These are phyloP conservation scores for Fusarium sp. DNA, from an alignment of 2,329 filamentous ascomycete species.

Conservation along the genomic window DNA sequence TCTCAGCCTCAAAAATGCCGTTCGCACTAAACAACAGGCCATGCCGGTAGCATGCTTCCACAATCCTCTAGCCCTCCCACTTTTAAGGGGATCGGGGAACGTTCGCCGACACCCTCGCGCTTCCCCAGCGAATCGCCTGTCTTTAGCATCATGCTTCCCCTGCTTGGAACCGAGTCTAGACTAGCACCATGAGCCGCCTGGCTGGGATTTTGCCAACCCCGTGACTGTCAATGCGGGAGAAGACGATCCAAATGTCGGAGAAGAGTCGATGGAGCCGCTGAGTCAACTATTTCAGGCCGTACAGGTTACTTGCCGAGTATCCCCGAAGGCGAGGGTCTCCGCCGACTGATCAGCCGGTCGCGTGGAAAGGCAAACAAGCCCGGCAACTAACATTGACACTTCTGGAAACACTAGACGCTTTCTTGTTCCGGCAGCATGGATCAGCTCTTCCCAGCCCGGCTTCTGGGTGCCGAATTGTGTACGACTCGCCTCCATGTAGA, in stretches of 20 bases:
- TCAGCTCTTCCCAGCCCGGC: neutral
- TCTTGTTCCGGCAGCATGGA: neutral
- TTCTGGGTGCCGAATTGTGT: neutral
- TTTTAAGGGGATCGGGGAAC: neutral
- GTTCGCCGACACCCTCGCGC: neutral
- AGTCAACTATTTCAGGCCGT: neutral
- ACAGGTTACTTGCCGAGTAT: neutral
- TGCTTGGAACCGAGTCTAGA: neutral
- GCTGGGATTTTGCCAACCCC: conserved; percentile 1
- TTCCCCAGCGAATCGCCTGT: neutral
- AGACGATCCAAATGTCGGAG: neutral
- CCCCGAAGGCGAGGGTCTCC: neutral
- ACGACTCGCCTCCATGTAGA: neutral
- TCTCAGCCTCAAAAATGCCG: neutral
- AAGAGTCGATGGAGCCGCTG: neutral
- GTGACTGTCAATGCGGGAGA: neutral
- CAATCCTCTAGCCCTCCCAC: neutral
- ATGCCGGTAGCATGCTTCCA: neutral
- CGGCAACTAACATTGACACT: neutral
- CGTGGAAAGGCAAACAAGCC: neutral
- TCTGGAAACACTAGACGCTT: conserved; percentile 1
- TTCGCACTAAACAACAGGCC: neutral
- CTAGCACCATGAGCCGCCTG: neutral
- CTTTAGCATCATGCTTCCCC: neutral
- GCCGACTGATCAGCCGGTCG: neutral